Conservation (phyloP, 768 basidiomycete genomes). For the Serendipita sp. region DNA sequence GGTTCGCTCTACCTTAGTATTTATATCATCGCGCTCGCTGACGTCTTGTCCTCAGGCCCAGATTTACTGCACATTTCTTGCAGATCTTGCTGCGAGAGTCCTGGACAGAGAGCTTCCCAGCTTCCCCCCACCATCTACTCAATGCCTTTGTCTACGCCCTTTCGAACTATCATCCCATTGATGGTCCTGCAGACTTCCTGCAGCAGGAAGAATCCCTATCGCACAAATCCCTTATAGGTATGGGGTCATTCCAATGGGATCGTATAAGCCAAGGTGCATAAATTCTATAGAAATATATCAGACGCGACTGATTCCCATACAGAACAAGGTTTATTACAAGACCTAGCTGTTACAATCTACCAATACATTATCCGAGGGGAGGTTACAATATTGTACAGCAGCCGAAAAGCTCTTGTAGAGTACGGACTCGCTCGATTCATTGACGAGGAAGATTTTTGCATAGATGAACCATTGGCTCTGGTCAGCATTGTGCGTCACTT, state of each 20-base stretch:
- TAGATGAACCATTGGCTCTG: not conserved
- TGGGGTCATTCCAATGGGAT: not conserved
- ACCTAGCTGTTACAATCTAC: not conserved
- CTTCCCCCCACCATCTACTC: not conserved
- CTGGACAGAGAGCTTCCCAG: not conserved
- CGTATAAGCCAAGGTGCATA: not conserved
- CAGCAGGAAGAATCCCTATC: not conserved
- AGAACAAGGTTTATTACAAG: not conserved
- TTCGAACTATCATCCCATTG: not conserved
- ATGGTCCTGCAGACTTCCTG: not conserved
- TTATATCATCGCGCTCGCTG: not conserved
- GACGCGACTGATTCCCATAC: not conserved
- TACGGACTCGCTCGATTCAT: not conserved
- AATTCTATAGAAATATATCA: no score
- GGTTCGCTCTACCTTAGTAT: not conserved
- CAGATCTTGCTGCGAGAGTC: not conserved
- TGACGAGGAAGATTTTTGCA: not conserved
- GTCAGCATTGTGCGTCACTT: constrained; percentile 1
- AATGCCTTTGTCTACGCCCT: not conserved
- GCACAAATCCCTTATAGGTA: not conserved
- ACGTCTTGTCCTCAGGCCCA: not conserved
- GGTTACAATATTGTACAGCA: not conserved
- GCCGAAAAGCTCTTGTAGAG: not conserved
- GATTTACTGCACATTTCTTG: not conserved
- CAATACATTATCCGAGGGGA: not conserved